phyloP scores from a whole-genome alignment of 169 alveolate genomes.

The Plasmodium gaboni region DNA sequence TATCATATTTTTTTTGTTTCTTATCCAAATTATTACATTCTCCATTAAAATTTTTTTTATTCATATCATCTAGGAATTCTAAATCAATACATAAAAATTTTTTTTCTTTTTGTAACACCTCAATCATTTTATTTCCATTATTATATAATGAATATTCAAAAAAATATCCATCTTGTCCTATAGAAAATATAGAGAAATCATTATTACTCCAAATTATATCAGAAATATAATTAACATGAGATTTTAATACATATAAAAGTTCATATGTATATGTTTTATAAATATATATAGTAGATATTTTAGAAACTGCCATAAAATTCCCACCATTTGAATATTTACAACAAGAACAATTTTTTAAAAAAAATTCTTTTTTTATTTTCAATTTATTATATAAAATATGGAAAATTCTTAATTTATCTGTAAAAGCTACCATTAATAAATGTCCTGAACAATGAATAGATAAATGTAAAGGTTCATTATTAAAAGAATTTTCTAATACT shows the following conservation, averaged over 20 bases:
- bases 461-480: constrained; percentile 61
- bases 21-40: constrained; percentile 14
- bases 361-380: constrained; percentile 65
- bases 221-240: constrained; percentile 66
- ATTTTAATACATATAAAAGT: constrained; percentile 47
- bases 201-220: constrained; percentile 56
- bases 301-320: constrained; percentile 68
- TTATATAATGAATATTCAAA: constrained; percentile 69
- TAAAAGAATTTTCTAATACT: constrained; percentile 46
- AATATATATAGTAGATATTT: constrained; percentile 61
- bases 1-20: constrained; percentile 29
- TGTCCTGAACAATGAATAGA: constrained; percentile 72
- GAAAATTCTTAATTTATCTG: constrained; percentile 57
- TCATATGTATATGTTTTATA: constrained; percentile 69
- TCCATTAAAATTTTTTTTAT: constrained; percentile 8
- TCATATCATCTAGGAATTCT: constrained; percentile 23
- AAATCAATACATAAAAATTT: constrained; percentile 64
- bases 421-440: constrained; percentile 46
- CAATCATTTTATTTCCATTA: constrained; percentile 74
- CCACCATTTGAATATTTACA: constrained; percentile 75
- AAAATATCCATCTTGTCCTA: constrained; percentile 67
- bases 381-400: constrained; percentile 71
- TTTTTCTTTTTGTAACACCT: constrained; percentile 67
- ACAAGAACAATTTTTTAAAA: constrained; percentile 72
- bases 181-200: constrained; percentile 62